Evolutionary conservation across 768 basidiomycete species (phyloP).

Genomic region (Leccinellum luteum): DNA sequence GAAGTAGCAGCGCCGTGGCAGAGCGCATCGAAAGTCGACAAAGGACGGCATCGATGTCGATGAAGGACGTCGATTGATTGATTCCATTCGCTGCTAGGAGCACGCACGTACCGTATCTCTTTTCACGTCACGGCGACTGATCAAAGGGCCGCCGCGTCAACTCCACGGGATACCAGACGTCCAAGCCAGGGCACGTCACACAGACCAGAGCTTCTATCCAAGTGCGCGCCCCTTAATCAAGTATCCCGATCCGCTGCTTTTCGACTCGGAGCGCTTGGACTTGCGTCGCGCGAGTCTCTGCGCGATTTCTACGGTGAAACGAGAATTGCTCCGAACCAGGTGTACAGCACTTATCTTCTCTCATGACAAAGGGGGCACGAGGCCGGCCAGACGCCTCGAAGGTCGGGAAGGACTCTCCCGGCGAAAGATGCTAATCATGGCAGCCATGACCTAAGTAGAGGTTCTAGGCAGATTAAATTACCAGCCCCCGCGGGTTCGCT

Average conservation of each 20-base stretch:
- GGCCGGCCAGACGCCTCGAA: not conserved
- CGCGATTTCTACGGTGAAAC: slow-evolving; percentile 16
- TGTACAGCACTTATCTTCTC: slow-evolving; percentile 7
- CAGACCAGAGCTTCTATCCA: slow-evolving; percentile 6
- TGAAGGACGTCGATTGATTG: slow-evolving; percentile 22
- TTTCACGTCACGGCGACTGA: slow-evolving; percentile 40
- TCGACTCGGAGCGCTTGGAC: slow-evolving; percentile 4
- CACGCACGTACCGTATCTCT: slow-evolving; percentile 36
- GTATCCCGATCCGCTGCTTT: slow-evolving; percentile 12
- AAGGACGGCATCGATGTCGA: too few relatives aligned
- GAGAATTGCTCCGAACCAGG: slow-evolving; percentile 1
- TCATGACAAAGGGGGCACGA: slow-evolving; percentile 7
- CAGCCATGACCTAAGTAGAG: not conserved
- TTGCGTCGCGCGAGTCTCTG: not conserved
- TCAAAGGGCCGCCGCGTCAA: slow-evolving; percentile 36
- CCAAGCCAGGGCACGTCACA: slow-evolving; percentile 38
- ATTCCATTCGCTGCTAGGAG: slow-evolving; percentile 12
- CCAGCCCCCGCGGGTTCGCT: slow-evolving; percentile 4
- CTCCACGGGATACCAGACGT: slow-evolving; percentile 30
- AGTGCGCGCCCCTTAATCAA: slow-evolving; percentile 9
- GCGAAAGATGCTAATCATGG: not conserved
- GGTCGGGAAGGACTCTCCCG: slow-evolving; percentile 1
- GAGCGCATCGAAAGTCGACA: slow-evolving; percentile 12
- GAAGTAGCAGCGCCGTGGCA: slow-evolving; percentile 21
- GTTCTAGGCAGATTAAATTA: slow-evolving; percentile 3